Evolutionary conservation across 257 asterid genomes (phyloP).

Genomic region (Leptodermis oblonga): DNA sequence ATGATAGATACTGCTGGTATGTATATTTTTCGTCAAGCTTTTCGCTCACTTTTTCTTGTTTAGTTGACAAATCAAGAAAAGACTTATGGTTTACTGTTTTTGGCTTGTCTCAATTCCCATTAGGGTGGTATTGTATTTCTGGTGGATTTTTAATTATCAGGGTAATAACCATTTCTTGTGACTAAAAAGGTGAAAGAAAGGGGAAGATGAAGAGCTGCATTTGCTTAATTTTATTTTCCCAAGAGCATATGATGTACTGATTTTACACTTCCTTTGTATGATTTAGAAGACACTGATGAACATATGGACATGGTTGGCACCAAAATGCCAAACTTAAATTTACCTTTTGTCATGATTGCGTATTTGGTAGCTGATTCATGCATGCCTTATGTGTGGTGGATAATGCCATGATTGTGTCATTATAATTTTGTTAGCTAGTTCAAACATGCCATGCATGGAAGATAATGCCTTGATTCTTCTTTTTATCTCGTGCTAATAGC

Average conservation of each 20-base stretch:
- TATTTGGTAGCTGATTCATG: neutral
- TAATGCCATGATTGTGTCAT: neutral
- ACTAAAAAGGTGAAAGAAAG: neutral
- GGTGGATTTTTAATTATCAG: neutral
- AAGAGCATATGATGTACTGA: neutral
- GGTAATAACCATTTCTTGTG: neutral
- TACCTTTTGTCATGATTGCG: neutral
- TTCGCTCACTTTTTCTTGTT: neutral
- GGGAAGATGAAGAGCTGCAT: neutral
- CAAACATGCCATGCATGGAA: neutral
- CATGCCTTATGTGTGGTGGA: neutral
- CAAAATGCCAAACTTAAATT: neutral
- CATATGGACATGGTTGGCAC: neutral
- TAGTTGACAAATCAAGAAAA: slow-evolving; percentile 1
- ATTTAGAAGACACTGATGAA: neutral
- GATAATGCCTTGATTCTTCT: slow-evolving; percentile 2
- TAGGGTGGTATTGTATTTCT: too few species aligned
- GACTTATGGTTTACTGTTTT: neutral
- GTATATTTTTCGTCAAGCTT: slow-evolving; percentile 11
- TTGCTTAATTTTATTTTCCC: neutral
- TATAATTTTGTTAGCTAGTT: neutral
- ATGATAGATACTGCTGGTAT: slow-evolving; percentile 95
- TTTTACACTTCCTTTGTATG: neutral
- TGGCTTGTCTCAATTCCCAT: neutral
- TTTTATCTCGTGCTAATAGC: neutral